Evolutionary conservation across 75 land plant species (phyloP).

Genomic region (Larix kaempferi): DNA sequence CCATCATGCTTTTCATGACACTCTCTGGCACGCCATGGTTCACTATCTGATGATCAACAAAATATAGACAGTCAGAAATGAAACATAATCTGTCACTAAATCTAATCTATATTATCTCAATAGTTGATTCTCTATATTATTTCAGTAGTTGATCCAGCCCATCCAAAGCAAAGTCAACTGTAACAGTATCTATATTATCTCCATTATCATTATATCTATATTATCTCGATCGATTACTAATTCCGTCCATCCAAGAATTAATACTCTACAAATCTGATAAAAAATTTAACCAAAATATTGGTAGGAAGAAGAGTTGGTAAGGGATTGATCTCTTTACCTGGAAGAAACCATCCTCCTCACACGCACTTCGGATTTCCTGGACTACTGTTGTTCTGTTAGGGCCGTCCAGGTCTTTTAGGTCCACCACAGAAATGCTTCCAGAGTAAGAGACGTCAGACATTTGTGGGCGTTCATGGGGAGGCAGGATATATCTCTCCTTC

Average conservation of each 20-base stretch:
- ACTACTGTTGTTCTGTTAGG: constrained; percentile 16
- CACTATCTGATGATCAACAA: constrained; percentile 24
- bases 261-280: no score
- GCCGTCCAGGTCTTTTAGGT: constrained; percentile 40
- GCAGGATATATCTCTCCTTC: neutral
- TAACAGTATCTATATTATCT: no score
- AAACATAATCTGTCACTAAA: neutral
- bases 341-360: constrained; percentile 25
- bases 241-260: no score
- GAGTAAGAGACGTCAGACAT: neutral
- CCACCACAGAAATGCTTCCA: constrained; percentile 35
- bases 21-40: constrained; percentile 53
- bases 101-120: no score
- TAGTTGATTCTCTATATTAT: no score
- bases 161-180: no score
- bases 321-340: constrained; percentile 15
- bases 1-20: constrained; percentile 31
- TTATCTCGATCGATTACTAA: no score
- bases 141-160: no score
- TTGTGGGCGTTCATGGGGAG: neutral
- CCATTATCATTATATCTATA: no score
- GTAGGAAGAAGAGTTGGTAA: constrained; percentile 51
- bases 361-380: constrained; percentile 12
- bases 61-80: neutral
- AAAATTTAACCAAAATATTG: no score